Conservation (phyloP, 2,329 filamentous ascomycete species). For the Clonostachys solani region DNA sequence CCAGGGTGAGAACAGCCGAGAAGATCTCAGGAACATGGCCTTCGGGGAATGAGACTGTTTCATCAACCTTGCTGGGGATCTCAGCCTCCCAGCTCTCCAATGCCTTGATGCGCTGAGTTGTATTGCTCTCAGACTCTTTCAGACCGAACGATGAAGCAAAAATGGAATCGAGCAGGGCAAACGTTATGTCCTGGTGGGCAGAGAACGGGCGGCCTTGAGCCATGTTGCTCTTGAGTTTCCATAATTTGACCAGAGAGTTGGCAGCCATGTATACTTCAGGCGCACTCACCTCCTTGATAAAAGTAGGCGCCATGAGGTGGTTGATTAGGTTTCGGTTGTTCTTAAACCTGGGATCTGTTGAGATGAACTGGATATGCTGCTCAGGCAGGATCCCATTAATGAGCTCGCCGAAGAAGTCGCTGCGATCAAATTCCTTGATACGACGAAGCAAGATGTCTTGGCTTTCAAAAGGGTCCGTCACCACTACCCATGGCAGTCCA, state of each 20-base stretch:
- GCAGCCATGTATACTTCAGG: conserved; percentile 24
- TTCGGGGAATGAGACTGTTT: conserved; percentile 15
- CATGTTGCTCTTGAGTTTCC: conserved; percentile 20
- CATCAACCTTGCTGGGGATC: conserved; percentile 5
- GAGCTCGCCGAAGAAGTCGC: conserved; percentile 21
- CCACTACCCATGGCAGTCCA: conserved; percentile 31
- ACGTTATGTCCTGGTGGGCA: conserved; percentile 20
- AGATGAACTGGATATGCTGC: conserved; percentile 23
- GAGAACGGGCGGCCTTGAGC: conserved; percentile 15
- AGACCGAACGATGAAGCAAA: conserved; percentile 20
- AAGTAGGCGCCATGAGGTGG: conserved; percentile 28
- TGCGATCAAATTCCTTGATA: conserved; percentile 36
- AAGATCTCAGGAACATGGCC: conserved; percentile 12
- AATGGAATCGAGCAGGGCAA: conserved; percentile 19
- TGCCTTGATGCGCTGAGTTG: conserved; percentile 9
- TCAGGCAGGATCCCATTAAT: conserved; percentile 23
- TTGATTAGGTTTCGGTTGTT: conserved; percentile 24
- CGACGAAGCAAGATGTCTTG: conserved; percentile 37
- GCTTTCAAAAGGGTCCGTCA: conserved; percentile 31
- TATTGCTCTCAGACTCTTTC: conserved; percentile 14
- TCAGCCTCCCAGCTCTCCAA: conserved; percentile 3
- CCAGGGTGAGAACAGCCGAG: conserved; percentile 16
- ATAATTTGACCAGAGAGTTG: conserved; percentile 22
- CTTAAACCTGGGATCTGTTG: conserved; percentile 21
- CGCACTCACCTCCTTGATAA: conserved; percentile 21